Evolutionary conservation across 2,329 filamentous ascomycete species (phyloP).

Genomic region (Aspergillus ochraceus): DNA sequence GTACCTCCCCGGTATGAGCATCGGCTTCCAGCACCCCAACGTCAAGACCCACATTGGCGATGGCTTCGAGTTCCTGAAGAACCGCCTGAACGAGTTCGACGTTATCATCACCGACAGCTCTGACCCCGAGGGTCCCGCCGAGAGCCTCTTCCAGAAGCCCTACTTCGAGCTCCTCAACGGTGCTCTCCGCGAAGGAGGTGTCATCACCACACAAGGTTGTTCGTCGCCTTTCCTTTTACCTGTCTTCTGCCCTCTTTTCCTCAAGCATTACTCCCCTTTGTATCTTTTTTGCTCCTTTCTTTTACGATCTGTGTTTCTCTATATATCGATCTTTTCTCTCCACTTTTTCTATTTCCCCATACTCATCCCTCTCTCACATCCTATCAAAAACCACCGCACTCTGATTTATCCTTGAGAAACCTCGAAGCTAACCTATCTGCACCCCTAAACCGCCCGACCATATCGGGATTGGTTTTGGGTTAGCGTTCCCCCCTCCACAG

Average conservation of each 20-base stretch:
- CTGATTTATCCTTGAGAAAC: slow-evolving; percentile 1
- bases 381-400: too few species aligned
- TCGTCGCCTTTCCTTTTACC: slow-evolving; percentile 69
- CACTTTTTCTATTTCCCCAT: background rate
- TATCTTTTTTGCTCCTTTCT: background rate
- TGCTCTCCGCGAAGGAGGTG: slow-evolving; percentile 89
- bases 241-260: slow-evolving; percentile 55
- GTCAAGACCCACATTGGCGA: slow-evolving; percentile 91
- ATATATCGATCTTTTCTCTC: slow-evolving; percentile 5
- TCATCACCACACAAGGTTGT: slow-evolving; percentile 99
- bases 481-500: slow-evolving; percentile 50
- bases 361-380: too few species aligned
- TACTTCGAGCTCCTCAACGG: slow-evolving; percentile 94
- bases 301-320: slow-evolving; percentile 13
- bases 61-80: slow-evolving; percentile 96
- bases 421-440: slow-evolving; percentile 25
- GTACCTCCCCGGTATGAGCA: slow-evolving; percentile 91
- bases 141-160: slow-evolving; percentile 96
- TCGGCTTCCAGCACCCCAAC: slow-evolving; percentile 91
- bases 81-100: slow-evolving; percentile 96
- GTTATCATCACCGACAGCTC: slow-evolving; percentile 99
- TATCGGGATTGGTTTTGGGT: slow-evolving; percentile 31
- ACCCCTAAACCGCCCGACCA: slow-evolving; percentile 32
- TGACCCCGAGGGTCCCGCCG: slow-evolving; percentile 93
- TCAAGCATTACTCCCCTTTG: slow-evolving; percentile 11